Conservation (phyloP, 2,329 filamentous ascomycete species). For the Leptosphaerulina australis region DNA sequence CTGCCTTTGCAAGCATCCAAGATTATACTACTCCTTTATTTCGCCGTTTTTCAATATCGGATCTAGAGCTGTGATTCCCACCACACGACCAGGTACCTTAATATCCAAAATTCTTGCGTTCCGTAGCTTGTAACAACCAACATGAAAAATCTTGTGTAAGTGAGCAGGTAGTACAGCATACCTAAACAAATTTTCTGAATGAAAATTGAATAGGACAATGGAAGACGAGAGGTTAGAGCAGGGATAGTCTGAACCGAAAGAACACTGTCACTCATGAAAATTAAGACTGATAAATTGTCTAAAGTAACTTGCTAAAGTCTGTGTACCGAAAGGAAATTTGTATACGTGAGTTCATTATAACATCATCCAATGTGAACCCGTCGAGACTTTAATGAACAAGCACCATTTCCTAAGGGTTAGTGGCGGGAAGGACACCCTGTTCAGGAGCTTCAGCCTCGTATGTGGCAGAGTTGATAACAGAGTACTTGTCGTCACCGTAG, state of each 20-base stretch:
- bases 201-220: too few species aligned
- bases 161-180: too few species aligned
- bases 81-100: too few species aligned
- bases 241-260: too few species aligned
- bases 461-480: slow-evolving; percentile 15
- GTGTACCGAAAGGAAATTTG: not conserved
- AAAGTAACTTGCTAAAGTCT: slow-evolving; percentile 1
- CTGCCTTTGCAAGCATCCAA: not conserved
- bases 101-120: too few species aligned
- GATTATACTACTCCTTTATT: not conserved
- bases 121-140: too few species aligned
- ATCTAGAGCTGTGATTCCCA: too few species aligned
- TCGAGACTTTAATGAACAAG: not conserved
- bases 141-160: too few species aligned
- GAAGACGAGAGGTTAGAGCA: not conserved
- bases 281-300: slow-evolving; percentile 2
- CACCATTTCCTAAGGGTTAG: not conserved
- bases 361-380: too few species aligned
- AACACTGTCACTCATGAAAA: too few species aligned
- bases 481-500: slow-evolving; percentile 24
- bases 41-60: too few species aligned
- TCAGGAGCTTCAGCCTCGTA: slow-evolving; percentile 16
- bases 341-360: not conserved
- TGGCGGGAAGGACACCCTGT: not conserved
- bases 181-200: too few species aligned